phyloP scores from a whole-genome alignment of 345 rosid species.

The Eucalyptus curtisii region DNA sequence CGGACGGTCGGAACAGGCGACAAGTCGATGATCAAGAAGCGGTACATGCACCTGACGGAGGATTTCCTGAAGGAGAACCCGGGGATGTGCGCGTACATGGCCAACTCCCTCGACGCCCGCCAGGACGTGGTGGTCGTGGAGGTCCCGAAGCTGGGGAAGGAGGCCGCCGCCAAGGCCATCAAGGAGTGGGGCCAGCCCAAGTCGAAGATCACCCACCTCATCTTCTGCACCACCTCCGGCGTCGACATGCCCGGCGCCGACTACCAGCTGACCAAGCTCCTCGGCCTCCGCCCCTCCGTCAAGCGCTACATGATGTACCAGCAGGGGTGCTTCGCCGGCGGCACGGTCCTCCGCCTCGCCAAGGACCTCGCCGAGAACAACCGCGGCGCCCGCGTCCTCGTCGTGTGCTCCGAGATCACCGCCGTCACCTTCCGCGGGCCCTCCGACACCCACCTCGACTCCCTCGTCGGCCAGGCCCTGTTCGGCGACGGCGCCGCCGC shows the following conservation, averaged over 20 bases:
- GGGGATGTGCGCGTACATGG: slow-evolving; percentile 50
- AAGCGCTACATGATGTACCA: slow-evolving; percentile 67
- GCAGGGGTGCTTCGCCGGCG: slow-evolving; percentile 71
- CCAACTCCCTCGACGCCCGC: slow-evolving; percentile 56
- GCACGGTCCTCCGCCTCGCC: slow-evolving; percentile 77
- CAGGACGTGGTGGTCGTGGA: slow-evolving; percentile 80
- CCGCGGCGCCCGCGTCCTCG: slow-evolving; percentile 67
- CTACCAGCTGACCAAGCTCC: slow-evolving; percentile 79
- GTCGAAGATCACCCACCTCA: slow-evolving; percentile 71
- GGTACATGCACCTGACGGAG: slow-evolving; percentile 62
- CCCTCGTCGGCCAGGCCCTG: slow-evolving; percentile 62
- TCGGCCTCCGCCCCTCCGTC: slow-evolving; percentile 69
- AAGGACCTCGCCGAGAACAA: slow-evolving; percentile 81
- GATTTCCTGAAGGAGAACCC: slow-evolving; percentile 57
- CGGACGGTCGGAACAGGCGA: slow-evolving; percentile 29
- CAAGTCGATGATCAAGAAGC: slow-evolving; percentile 49
- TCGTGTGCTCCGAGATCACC: slow-evolving; percentile 68
- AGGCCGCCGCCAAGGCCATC: slow-evolving; percentile 67
- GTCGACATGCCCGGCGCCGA: slow-evolving; percentile 96
- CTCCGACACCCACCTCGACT: slow-evolving; percentile 47
- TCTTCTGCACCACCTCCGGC: slow-evolving; percentile 80
- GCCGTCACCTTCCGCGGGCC: slow-evolving; percentile 84
- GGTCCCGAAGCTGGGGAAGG: slow-evolving; percentile 70
- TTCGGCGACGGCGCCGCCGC: slow-evolving; percentile 76
- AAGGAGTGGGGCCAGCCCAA: slow-evolving; percentile 85